phyloP scores from a whole-genome alignment of 768 basidiomycete genomes.

The Kwoniella mangroviensis region DNA sequence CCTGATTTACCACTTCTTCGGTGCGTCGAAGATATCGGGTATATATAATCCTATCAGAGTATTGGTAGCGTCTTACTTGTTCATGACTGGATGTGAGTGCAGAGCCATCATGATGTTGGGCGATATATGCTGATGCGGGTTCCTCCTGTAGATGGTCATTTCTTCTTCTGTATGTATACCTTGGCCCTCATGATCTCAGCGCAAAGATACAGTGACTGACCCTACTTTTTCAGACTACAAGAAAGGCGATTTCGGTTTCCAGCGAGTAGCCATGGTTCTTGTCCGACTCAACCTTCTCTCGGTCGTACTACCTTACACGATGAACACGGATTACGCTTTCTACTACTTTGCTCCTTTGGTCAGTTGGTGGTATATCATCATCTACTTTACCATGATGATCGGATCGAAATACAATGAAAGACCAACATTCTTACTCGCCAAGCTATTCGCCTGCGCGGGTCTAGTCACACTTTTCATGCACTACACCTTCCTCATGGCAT shows the following conservation, averaged over 20 bases:
- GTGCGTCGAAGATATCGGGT: slow-evolving; percentile 87
- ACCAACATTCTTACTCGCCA: slow-evolving; percentile 69
- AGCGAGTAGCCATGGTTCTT: slow-evolving; percentile 75
- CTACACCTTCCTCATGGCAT: slow-evolving; percentile 67
- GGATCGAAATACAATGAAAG: slow-evolving; percentile 76
- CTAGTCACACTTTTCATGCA: slow-evolving; percentile 71
- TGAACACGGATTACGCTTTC: slow-evolving; percentile 88
- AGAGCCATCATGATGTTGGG: neutral
- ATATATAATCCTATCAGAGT: slow-evolving; percentile 91
- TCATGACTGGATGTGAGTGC: slow-evolving; percentile 87
- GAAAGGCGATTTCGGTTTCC: slow-evolving; percentile 83
- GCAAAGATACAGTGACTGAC: neutral
- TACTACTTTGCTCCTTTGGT: slow-evolving; percentile 92
- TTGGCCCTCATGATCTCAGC: neutral
- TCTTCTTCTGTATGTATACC: slow-evolving; percentile 66
- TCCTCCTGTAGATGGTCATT: slow-evolving; percentile 62
- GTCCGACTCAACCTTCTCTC: slow-evolving; percentile 84
- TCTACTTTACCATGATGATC: slow-evolving; percentile 76
- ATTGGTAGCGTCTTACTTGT: slow-evolving; percentile 84
- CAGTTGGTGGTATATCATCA: slow-evolving; percentile 80
- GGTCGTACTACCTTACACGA: slow-evolving; percentile 78
- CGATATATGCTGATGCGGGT: neutral
- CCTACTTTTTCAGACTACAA: slow-evolving; percentile 64
- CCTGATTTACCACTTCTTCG: slow-evolving; percentile 88
- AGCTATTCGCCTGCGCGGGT: slow-evolving; percentile 70